These are phyloP conservation scores for Rhododendron henanense DNA, from an alignment of 148 eudicot genomes.

Conservation along the genomic window DNA sequence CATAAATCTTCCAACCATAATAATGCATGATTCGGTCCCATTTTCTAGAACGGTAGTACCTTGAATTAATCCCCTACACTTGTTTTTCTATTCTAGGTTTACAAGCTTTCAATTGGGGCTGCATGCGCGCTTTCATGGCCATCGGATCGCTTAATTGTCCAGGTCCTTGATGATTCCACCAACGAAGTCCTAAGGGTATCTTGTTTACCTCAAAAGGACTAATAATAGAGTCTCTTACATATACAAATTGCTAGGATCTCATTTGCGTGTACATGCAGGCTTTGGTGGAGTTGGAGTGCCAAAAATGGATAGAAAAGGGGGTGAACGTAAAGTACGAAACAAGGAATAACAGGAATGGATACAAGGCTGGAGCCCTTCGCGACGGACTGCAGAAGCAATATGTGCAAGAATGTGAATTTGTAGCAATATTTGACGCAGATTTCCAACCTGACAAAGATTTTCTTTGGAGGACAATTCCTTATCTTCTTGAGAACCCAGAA, in stretches of 20 bases:
- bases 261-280: conserved; percentile 19
- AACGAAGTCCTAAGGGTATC: conserved; percentile 39
- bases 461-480: conserved; percentile 51
- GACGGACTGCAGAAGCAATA: conserved; percentile 41
- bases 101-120: conserved; percentile 49
- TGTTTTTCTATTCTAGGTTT: conserved; percentile 29
- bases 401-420: conserved; percentile 43
- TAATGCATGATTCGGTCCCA: not conserved
- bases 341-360: conserved; percentile 44
- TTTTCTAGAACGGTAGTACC: not conserved
- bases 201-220: not conserved
- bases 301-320: conserved; percentile 34
- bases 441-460: conserved; percentile 55
- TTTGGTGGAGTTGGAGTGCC: conserved; percentile 40
- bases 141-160: conserved; percentile 35
- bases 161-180: conserved; percentile 54
- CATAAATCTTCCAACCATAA: not conserved
- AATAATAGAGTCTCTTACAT: not conserved
- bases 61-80: not conserved
- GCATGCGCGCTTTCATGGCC: conserved; percentile 46
- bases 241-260: not conserved
- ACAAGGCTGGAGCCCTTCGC: conserved; percentile 47
- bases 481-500: conserved; percentile 47
- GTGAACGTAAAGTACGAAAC: conserved; percentile 38
- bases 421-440: conserved; percentile 54